phyloP scores from a whole-genome alignment of 805 yeast species.

The Metschnikowia proteae region DNA sequence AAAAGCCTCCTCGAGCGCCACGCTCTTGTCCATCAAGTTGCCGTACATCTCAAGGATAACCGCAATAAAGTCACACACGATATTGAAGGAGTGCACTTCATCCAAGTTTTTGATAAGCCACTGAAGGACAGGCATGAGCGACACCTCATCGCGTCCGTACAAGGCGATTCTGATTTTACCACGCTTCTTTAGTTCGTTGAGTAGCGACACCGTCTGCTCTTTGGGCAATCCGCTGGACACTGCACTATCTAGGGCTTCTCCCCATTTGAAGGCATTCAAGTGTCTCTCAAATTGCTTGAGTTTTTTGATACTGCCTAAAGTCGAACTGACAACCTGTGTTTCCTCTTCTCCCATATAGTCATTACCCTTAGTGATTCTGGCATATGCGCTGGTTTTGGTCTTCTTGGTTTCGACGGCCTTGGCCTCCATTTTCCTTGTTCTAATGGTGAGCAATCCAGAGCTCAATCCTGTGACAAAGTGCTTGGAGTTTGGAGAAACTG shows the following conservation, averaged over 20 bases:
- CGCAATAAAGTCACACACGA: slow-evolving; percentile 65
- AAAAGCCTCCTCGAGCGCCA: slow-evolving; percentile 72
- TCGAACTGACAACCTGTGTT: slow-evolving; percentile 62
- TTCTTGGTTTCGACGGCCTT: slow-evolving; percentile 47
- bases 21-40: slow-evolving; percentile 64
- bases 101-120: slow-evolving; percentile 79
- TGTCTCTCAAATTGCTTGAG: slow-evolving; percentile 79
- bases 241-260: slow-evolving; percentile 87
- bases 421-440: slow-evolving; percentile 77
- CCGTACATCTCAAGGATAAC: slow-evolving; percentile 74
- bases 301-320: slow-evolving; percentile 49
- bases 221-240: slow-evolving; percentile 73
- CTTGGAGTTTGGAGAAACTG: slow-evolving; percentile 76
- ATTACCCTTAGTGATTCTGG: slow-evolving; percentile 83
- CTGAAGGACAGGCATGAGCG: slow-evolving; percentile 77
- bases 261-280: slow-evolving; percentile 85
- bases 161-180: slow-evolving; percentile 86
- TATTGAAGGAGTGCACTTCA: slow-evolving; percentile 66
- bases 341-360: slow-evolving; percentile 91
- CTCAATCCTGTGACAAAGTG: slow-evolving; percentile 92
- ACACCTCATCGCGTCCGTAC: slow-evolving; percentile 77
- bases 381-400: slow-evolving; percentile 59
- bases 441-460: slow-evolving; percentile 81
- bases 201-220: slow-evolving; percentile 76
- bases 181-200: slow-evolving; percentile 80